Evolutionary conservation across 73 alveolate genomes (phyloP).

Genomic region (Strombidium stylifer): DNA sequence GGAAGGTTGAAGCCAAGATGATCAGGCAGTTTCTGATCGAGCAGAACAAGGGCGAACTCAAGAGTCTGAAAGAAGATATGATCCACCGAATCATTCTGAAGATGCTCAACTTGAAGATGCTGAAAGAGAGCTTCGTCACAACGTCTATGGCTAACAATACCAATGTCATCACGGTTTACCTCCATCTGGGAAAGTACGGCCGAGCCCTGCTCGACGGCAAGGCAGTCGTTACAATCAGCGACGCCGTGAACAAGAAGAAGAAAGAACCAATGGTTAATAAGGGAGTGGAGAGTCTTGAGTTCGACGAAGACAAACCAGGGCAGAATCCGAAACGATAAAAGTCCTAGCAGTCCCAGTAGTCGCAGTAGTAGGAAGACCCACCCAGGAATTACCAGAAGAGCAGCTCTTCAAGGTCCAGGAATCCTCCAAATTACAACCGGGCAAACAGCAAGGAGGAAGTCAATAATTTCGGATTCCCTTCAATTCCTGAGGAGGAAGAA

Average conservation of each 20-base stretch:
- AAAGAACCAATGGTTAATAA: no score
- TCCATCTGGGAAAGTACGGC: conserved; percentile 8
- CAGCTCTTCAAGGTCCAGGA: no score
- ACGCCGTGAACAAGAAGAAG: conserved; percentile 3
- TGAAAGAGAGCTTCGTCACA: conserved; percentile 7
- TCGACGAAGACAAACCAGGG: not conserved
- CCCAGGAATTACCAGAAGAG: no score
- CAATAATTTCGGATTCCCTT: no score
- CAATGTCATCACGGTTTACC: conserved; percentile 1
- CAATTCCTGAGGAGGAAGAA: no score
- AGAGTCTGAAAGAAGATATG: conserved; percentile 10
- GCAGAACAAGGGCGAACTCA: conserved; percentile 1
- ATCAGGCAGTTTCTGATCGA: conserved; percentile 4
- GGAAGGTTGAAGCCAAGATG: conserved; percentile 3
- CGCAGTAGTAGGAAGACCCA: no score
- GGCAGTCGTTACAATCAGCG: not conserved
- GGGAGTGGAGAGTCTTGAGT: no score
- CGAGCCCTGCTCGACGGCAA: not conserved
- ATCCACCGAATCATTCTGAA: conserved; percentile 5
- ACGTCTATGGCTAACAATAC: conserved; percentile 9
- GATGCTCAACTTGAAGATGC: not conserved
- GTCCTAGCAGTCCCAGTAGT: no score
- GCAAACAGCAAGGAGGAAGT: no score
- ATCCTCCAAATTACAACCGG: no score
- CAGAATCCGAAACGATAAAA: not conserved